phyloP scores from a whole-genome alignment of 768 basidiomycete genomes.

The Boletus subcaerulescens region DNA sequence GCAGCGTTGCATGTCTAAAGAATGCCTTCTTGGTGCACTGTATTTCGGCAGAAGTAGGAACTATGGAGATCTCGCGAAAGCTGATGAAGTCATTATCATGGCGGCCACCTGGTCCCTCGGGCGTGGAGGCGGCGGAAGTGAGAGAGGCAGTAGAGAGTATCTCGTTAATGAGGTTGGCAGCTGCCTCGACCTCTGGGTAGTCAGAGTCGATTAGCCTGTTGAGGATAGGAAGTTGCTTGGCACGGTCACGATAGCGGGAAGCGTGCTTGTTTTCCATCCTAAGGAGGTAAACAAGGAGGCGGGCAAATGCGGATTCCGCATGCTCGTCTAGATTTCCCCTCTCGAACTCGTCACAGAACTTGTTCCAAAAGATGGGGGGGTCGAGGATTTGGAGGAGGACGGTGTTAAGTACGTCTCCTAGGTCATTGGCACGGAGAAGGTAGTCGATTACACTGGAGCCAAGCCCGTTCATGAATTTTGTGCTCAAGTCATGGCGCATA shows the following conservation, averaged over 20 bases:
- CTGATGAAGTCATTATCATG: slow-evolving; percentile 68
- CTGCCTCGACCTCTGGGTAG: slow-evolving; percentile 22
- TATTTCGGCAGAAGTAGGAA: slow-evolving; percentile 62
- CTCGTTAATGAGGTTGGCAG: slow-evolving; percentile 41
- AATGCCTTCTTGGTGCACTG: slow-evolving; percentile 44
- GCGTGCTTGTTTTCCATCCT: slow-evolving; percentile 35
- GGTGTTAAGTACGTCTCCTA: slow-evolving; percentile 37
- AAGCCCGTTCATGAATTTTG: slow-evolving; percentile 42
- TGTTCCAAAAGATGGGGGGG: slow-evolving; percentile 51
- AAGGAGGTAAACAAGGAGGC: slow-evolving; percentile 51
- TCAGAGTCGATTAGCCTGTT: slow-evolving; percentile 24
- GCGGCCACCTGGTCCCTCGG: slow-evolving; percentile 52
- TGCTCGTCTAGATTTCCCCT: slow-evolving; percentile 31
- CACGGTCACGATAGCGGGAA: slow-evolving; percentile 37
- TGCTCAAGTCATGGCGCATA: slow-evolving; percentile 39
- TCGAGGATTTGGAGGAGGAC: slow-evolving; percentile 43
- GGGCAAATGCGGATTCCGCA: slow-evolving; percentile 41
- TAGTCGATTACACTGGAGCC: slow-evolving; percentile 37
- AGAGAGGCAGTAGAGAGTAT: slow-evolving; percentile 30
- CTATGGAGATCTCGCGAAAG: slow-evolving; percentile 58
- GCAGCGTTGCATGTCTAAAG: slow-evolving; percentile 40
- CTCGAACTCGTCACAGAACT: slow-evolving; percentile 36
- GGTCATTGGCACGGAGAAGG: slow-evolving; percentile 36
- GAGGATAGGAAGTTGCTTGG: slow-evolving; percentile 32
- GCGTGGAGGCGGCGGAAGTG: slow-evolving; percentile 15